Conservation (phyloP, 108 stramenopile genomes). For the Discostella pseudostelligera region DNA sequence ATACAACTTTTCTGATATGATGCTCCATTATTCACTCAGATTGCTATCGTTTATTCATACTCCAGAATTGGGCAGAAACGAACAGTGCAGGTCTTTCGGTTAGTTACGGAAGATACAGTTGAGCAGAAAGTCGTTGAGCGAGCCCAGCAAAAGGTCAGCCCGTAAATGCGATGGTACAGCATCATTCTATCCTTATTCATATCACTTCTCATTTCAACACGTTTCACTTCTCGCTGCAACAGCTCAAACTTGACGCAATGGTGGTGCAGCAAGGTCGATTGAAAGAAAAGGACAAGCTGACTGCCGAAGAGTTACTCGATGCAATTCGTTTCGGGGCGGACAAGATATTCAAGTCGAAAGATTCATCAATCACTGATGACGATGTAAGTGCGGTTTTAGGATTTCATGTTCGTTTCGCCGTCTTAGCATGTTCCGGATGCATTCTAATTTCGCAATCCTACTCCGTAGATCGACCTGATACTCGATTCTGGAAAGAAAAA, state of each 20-base stretch:
- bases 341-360: conserved; percentile 91
- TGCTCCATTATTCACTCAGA: background rate
- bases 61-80: conserved; percentile 97
- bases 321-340: conserved; percentile 98
- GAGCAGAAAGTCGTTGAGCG: conserved; percentile 99
- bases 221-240: no score
- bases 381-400: conserved; percentile 54
- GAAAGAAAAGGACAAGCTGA: conserved; percentile 88
- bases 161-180: no score
- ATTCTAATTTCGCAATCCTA: no score
- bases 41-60: background rate
- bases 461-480: conserved; percentile 69
- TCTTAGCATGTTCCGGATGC: no score
- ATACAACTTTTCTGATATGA: no score
- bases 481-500: conserved; percentile 87
- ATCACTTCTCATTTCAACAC: no score
- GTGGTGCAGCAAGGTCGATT: conserved; percentile 97
- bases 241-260: conserved; percentile 99
- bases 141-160: conserved; percentile 99
- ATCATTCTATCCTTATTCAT: no score
- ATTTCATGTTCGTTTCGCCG: no score
- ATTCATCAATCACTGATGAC: conserved; percentile 88
- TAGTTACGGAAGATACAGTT: conserved; percentile 96
- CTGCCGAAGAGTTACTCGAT: conserved; percentile 79
- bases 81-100: conserved; percentile 94